Base-by-base conservation (phyloP, 306 rosid genomes). In the Cicer arietinum region DNA sequence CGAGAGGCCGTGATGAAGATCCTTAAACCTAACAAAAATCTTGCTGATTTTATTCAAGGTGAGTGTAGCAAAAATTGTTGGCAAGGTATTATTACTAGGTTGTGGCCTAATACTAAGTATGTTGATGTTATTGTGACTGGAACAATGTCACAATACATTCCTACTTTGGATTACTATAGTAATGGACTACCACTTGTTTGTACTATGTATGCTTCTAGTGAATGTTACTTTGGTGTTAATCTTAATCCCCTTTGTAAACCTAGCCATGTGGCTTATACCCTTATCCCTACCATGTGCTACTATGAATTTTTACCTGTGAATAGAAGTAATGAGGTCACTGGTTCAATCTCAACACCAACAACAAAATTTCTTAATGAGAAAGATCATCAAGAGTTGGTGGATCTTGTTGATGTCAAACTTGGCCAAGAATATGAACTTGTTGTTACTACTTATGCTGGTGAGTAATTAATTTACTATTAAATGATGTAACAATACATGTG, bases 111-210 rank as follows among this genome's bases (percentile, higher is more conserved):
- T 78, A 89, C 98, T 0, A 90, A 90, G 81, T 91, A 91, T 79
- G 91, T 94, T 81, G 97, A 91, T 81, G 98, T 91, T 57, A 94
- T 91, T 59, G 98, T 94, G 69, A 94, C 97, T 0, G 98, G 98
- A 67, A 82, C 98, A 30, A 94, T 94, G 98, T 90, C 98, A 51
- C 97, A 94, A 82, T 91, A 94, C 44, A 88, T 94, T 67, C 91
- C 90, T 7, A 94, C 93, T 7, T 74, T 94, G 59, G 98, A 94
- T 71, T 82, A 87, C 53, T 94, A 91, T 67, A 76, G 91, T 85
- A 85, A 90, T 74, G 89, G 88, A 16, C 89, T 94, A 46, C 98
- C 98, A 42, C 85, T 91, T 73, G 97, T 91, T n/a, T 90, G 91
- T 79, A 85, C 90, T 10, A 91, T 90, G 94, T 94, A 91, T 47